Evolutionary conservation across 2,329 filamentous ascomycete genomes (phyloP).

Genomic region (Curvularia spicifera): DNA sequence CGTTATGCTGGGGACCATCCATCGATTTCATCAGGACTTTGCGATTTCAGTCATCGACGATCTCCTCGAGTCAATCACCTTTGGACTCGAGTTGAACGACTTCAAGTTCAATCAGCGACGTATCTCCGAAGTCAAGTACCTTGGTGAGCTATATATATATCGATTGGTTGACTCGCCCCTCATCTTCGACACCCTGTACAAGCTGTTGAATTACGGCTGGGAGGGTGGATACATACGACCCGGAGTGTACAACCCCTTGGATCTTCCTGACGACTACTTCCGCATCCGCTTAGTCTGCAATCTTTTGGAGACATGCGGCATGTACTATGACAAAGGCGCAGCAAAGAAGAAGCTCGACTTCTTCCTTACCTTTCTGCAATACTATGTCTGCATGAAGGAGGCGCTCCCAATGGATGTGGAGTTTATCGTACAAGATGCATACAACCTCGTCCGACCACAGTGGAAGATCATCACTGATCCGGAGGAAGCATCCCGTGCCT

Average conservation of each 20-base stretch:
- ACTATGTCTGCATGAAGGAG: slow-evolving; percentile 92
- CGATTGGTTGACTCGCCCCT: slow-evolving; percentile 94
- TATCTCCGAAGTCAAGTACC: slow-evolving; percentile 93
- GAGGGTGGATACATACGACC: slow-evolving; percentile 80
- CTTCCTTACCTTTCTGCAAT: slow-evolving; percentile 95
- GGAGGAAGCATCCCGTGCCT: slow-evolving; percentile 81
- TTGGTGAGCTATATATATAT: slow-evolving; percentile 97
- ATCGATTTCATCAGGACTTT: slow-evolving; percentile 90
- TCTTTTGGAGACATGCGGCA: slow-evolving; percentile 90
- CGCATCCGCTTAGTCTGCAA: slow-evolving; percentile 89
- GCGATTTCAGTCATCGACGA: slow-evolving; percentile 92
- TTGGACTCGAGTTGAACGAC: slow-evolving; percentile 93
- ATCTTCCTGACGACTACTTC: slow-evolving; percentile 94
- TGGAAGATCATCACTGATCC: slow-evolving; percentile 86
- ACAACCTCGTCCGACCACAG: slow-evolving; percentile 81
- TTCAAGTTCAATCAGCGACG: slow-evolving; percentile 97
- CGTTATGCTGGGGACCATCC: slow-evolving; percentile 84
- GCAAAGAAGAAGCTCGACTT: slow-evolving; percentile 98
- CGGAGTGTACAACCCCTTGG: slow-evolving; percentile 76
- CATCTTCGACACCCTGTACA: slow-evolving; percentile 94
- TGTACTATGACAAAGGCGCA: slow-evolving; percentile 92
- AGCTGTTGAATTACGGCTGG: slow-evolving; percentile 91
- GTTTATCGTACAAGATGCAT: slow-evolving; percentile 93
- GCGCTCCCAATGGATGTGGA: slow-evolving; percentile 95
- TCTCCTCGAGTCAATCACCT: slow-evolving; percentile 82